These are phyloP conservation scores for Wickerhamiella azymoides DNA, from an alignment of 805 yeast species.

Conservation along the genomic window DNA sequence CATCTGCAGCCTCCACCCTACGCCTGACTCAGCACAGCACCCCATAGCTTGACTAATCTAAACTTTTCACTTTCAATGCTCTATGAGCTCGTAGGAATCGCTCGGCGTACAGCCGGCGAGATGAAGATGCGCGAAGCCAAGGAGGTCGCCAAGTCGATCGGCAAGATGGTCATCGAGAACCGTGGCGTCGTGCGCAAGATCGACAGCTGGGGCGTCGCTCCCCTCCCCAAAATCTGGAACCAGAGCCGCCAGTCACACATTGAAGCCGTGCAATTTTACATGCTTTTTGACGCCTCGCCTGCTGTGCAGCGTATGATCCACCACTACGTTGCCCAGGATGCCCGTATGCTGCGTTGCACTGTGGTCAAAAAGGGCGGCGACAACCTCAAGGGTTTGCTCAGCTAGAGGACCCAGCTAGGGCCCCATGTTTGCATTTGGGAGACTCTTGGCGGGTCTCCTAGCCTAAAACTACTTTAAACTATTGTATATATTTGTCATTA, in stretches of 20 bases:
- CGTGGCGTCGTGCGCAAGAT: conserved; percentile 89
- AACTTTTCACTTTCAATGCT: conserved; percentile 37
- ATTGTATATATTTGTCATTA: background rate
- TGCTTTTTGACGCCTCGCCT: conserved; percentile 76
- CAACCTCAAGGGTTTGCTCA: conserved; percentile 15
- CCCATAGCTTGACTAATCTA: background rate
- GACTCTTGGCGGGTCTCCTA: no score
- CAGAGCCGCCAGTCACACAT: conserved; percentile 82
- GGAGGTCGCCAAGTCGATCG: conserved; percentile 54
- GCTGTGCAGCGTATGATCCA: conserved; percentile 76
- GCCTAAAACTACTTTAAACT: background rate
- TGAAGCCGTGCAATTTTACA: conserved; percentile 76
- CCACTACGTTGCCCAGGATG: conserved; percentile 71
- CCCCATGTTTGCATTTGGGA: no score
- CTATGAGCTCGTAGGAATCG: conserved; percentile 80
- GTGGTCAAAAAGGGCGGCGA: conserved; percentile 37
- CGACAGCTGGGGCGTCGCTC: conserved; percentile 61
- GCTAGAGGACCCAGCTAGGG: no score
- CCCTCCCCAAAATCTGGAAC: conserved; percentile 66
- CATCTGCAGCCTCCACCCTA: no score
- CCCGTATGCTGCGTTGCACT: conserved; percentile 73
- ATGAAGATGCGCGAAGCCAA: conserved; percentile 46
- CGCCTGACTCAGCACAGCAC: background rate
- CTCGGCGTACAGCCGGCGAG: conserved; percentile 40
- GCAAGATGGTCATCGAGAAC: conserved; percentile 67